Base-by-base conservation (phyloP, 2,329 filamentous ascomycete genomes). In the Penicillium sp. region DNA sequence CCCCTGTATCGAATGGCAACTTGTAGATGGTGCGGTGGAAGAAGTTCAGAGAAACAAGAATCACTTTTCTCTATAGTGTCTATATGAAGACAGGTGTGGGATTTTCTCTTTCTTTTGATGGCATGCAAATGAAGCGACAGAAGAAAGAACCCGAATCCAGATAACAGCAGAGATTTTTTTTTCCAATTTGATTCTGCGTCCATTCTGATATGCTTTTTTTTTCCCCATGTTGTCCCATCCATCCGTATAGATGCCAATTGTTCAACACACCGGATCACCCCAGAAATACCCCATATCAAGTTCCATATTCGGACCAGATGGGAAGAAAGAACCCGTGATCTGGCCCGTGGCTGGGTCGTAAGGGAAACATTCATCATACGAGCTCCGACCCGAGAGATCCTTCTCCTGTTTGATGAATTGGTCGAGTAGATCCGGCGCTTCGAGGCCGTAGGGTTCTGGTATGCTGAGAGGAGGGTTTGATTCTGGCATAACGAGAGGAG, bases 241-340 rank as follows among this genome's bases (percentile, higher is more conserved):
- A 31, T 3, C 10, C 4, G 32, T 8, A 15, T 15, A 5, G 13
- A 22, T 33, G 10, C 2, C 17, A 33, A 10, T 2, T 8, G 17
- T 45, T 59, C 35, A 64, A 28, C 55, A 64, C 8, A 64, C 54
- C 6, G 64, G 57, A 49, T 65, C 64, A 33, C 61, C 60, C 61
- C 63, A 66, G 49, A 64, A 59, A 53, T 61, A 65, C 1, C 59
- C 61, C 49, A 68, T 50, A 22, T 68, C 64, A 39, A 67, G 48
- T 33, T 68, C 65, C 24, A 68, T 37, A 24, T 59, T 64, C 5
- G 54, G 43, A 21, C 55, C 58, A 6, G 54, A 43, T n/a, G 65
- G 66, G 52, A 69, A 69, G 46, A 69, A 67, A 5, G 65, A 68
- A n/a, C 65, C 65, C 0, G 65, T 68, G 1, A 69, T 62, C 41